Conservation (phyloP, 257 asterid genomes). For the Apocynum venetum region DNA sequence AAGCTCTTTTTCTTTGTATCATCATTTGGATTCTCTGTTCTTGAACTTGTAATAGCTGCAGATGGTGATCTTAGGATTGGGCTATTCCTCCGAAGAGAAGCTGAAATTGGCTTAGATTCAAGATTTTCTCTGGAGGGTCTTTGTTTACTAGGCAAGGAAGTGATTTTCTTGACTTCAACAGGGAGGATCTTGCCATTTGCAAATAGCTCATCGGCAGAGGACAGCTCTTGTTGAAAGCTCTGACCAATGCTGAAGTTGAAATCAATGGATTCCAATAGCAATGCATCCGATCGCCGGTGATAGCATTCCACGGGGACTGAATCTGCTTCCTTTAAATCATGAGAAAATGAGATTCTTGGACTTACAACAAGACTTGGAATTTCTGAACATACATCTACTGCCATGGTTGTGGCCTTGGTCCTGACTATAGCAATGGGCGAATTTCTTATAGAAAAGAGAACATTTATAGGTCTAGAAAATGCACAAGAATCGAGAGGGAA, state of each 20-base stretch:
- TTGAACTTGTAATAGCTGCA: neutral
- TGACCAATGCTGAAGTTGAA: constrained; percentile 52
- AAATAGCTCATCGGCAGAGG: constrained; percentile 83
- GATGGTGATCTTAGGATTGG: neutral
- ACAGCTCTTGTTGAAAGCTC: constrained; percentile 27
- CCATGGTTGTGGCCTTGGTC: constrained; percentile 33
- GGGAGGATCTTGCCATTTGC: constrained; percentile 83
- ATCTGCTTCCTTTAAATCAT: constrained; percentile 55
- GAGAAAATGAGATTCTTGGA: constrained; percentile 78
- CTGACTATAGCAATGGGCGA: neutral
- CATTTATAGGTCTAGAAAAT: constrained; percentile 1
- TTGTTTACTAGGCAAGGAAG: neutral
- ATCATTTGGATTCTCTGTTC: neutral
- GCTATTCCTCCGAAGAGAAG: neutral
- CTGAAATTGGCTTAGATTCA: constrained; percentile 20
- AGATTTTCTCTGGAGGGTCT: constrained; percentile 9
- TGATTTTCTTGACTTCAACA: constrained; percentile 38
- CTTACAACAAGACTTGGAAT: constrained; percentile 37
- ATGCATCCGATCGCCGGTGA: constrained; percentile 30
- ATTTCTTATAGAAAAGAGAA: neutral
- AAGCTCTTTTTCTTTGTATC: constrained; percentile 46
- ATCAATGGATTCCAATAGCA: constrained; percentile 50
- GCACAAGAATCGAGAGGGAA: constrained; percentile 15
- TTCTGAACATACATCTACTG: constrained; percentile 62
- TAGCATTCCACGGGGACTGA: constrained; percentile 36